Evolutionary conservation across 2,329 filamentous ascomycete genomes (phyloP).

Genomic region (Eutypa lata): DNA sequence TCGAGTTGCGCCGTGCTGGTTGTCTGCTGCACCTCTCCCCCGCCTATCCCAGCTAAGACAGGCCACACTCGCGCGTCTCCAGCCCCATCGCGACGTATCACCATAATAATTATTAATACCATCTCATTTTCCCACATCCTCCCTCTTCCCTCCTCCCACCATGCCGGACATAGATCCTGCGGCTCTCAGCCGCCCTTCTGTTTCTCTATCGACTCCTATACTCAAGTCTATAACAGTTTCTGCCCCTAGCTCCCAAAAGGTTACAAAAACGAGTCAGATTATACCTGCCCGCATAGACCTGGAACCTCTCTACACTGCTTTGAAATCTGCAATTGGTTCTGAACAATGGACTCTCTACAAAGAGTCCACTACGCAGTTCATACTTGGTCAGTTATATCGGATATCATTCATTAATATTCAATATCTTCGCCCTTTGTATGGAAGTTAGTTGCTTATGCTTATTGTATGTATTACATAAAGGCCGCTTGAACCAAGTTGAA

Average conservation of each 20-base stretch:
- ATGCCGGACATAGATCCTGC: conserved; percentile 72
- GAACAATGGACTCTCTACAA: conserved; percentile 66
- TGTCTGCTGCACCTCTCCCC: conserved; percentile 20
- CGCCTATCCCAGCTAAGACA: conserved; percentile 5
- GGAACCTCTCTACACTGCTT: conserved; percentile 60
- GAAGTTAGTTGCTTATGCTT: conserved; percentile 24
- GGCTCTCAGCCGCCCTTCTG: conserved; percentile 60
- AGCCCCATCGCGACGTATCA: conserved; percentile 16
- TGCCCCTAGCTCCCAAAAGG: conserved; percentile 46
- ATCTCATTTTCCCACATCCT: conserved; percentile 13
- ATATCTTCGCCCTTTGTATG: background rate
- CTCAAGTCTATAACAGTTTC: conserved; percentile 58
- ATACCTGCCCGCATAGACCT: conserved; percentile 66
- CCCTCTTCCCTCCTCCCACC: conserved; percentile 16
- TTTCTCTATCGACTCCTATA: conserved; percentile 57
- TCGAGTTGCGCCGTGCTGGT: conserved; percentile 23
- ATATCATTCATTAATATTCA: background rate
- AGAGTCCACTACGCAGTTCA: conserved; percentile 59
- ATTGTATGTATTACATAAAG: conserved; percentile 33
- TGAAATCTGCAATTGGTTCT: conserved; percentile 56
- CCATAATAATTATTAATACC: conserved; percentile 19
- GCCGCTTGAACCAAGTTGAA: conserved; percentile 61
- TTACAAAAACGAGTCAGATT: conserved; percentile 58
- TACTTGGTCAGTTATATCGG: conserved; percentile 49
- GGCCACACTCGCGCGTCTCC: conserved; percentile 14